A percentile compares a stretch with the other conserved stretches of the same genome.
Evolutionary conservation across 352 stramenopile species (phyloP).

Genomic region (Pythium chondricola): DNA sequence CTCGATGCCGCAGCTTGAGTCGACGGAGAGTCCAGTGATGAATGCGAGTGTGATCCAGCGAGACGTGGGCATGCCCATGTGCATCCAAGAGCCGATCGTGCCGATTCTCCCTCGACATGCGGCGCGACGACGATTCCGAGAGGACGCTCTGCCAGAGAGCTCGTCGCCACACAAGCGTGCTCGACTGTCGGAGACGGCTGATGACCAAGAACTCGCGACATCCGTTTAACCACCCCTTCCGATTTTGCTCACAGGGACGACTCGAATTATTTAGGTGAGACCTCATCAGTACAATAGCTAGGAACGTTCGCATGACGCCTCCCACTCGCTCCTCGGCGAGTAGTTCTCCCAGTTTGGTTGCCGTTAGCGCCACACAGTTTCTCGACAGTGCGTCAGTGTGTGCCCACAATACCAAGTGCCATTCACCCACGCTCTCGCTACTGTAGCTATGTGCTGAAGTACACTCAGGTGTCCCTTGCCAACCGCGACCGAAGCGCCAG

Average conservation of each 20-base stretch:
- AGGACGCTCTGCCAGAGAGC: slow-evolving; percentile 23
- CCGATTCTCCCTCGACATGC: slow-evolving; percentile 65
- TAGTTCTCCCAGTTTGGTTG: no score
- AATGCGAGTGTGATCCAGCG: slow-evolving; percentile 73
- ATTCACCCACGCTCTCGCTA: no score
- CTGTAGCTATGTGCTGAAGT: neutral
- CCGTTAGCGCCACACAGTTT: no score
- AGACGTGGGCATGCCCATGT: slow-evolving; percentile 33
- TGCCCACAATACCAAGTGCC: no score
- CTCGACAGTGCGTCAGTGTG: no score
- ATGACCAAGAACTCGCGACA: slow-evolving; percentile 55
- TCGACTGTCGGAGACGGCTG: slow-evolving; percentile 36
- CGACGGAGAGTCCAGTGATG: slow-evolving; percentile 54
- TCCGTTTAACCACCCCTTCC: slow-evolving; percentile 25
- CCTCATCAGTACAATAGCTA: slow-evolving; percentile 17
- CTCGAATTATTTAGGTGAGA: slow-evolving; percentile 18
- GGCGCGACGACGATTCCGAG: slow-evolving; percentile 48
- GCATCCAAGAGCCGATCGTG: slow-evolving; percentile 60
- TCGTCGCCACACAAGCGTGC: slow-evolving; percentile 47
- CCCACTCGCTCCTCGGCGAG: neutral
- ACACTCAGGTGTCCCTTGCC: slow-evolving; percentile 10
- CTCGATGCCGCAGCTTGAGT: slow-evolving; percentile 45
- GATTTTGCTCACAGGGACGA: neutral
- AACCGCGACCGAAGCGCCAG: slow-evolving; percentile 46
- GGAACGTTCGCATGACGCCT: slow-evolving; percentile 12